Evolutionary conservation across 2,329 filamentous ascomycete genomes (phyloP).

Genomic region (Fusarium veterinarium): DNA sequence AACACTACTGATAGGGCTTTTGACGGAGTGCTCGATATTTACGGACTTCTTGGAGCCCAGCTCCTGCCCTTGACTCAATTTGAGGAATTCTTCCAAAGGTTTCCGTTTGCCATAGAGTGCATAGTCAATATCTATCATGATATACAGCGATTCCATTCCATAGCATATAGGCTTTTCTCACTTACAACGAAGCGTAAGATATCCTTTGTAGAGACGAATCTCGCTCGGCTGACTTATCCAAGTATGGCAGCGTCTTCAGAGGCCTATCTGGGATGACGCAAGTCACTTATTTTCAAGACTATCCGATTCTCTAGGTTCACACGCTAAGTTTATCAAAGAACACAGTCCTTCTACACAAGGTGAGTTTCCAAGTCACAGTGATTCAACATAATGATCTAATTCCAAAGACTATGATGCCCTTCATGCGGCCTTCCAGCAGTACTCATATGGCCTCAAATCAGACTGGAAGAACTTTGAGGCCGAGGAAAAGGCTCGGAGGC

Average conservation of each 20-base stretch:
- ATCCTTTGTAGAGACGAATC: fast-evolving
- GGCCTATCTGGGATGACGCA: neutral
- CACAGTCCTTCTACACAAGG: fast-evolving
- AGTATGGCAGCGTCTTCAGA: conserved; percentile 23
- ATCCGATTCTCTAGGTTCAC: neutral
- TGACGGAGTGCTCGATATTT: neutral
- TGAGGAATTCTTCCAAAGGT: neutral
- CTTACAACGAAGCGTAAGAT: neutral
- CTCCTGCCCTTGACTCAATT: neutral
- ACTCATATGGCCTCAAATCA: neutral
- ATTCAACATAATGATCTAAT: fast-evolving
- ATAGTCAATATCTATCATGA: neutral
- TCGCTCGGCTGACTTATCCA: fast-evolving
- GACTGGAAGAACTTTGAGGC: neutral
- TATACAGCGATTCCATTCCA: neutral
- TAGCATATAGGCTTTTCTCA: conserved; percentile 4
- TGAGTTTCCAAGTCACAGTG: fast-evolving
- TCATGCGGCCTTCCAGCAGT: neutral
- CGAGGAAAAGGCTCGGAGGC: neutral
- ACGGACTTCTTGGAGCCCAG: neutral
- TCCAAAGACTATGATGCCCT: fast-evolving
- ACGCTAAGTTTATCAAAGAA: neutral
- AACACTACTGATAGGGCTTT: conserved; percentile 1
- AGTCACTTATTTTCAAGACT: neutral
- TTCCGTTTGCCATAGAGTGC: neutral